Evolutionary conservation across 176 grass and related monocot genomes (phyloP).

Genomic region (Guadua angustifolia): DNA sequence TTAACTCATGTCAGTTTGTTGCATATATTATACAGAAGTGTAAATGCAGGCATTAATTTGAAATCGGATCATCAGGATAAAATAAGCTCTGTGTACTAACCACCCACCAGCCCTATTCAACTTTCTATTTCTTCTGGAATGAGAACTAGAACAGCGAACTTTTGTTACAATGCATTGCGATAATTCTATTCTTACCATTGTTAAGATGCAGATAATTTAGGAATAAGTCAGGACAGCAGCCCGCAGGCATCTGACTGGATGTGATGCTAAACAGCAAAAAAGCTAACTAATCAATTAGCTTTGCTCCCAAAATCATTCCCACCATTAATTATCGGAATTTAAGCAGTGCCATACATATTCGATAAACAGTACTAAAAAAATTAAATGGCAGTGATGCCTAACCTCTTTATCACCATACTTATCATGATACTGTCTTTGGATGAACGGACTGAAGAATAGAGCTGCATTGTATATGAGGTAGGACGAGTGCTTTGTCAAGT

Average conservation of each 20-base stretch:
- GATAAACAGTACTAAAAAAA: background rate
- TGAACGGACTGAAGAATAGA: constrained; percentile 74
- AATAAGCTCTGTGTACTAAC: background rate
- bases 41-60: background rate
- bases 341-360: background rate
- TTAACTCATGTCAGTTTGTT: background rate
- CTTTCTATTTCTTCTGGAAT: background rate
- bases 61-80: background rate
- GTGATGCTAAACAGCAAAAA: background rate
- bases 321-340: constrained; percentile 12
- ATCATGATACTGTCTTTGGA: constrained; percentile 89
- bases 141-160: background rate
- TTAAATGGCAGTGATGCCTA: constrained; percentile 16
- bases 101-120: background rate
- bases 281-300: background rate
- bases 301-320: constrained; percentile 26
- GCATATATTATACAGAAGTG: background rate
- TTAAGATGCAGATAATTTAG: background rate
- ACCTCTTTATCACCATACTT: constrained; percentile 84
- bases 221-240: background rate
- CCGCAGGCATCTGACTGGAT: background rate
- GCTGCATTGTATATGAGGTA: constrained; percentile 90
- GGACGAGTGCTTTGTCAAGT: constrained; percentile 95
- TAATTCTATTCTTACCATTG: background rate
- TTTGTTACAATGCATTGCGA: background rate